These are phyloP conservation scores for Saturnispora silvae DNA, from an alignment of 805 yeast species.

Conservation along the genomic window DNA sequence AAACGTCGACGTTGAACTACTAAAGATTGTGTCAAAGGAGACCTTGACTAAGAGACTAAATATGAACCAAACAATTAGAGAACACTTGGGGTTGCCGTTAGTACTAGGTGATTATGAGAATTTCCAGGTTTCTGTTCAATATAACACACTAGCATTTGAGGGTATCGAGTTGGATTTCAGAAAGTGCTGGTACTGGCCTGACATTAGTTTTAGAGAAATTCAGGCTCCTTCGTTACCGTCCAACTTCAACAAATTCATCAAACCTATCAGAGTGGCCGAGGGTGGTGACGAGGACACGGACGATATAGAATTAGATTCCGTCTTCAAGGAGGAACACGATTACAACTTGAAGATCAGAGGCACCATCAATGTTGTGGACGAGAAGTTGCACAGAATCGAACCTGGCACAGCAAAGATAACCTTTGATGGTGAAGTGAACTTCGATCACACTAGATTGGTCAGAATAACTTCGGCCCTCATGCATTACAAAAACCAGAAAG, in stretches of 20 bases:
- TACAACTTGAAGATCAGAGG: slow-evolving; percentile 25
- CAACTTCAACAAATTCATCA: slow-evolving; percentile 22
- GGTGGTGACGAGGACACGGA: slow-evolving; percentile 16
- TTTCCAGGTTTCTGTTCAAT: slow-evolving; percentile 24
- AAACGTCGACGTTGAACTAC: slow-evolving; percentile 21
- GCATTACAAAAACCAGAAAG: slow-evolving; percentile 18
- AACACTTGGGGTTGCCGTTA: slow-evolving; percentile 25
- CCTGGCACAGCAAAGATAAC: slow-evolving; percentile 23
- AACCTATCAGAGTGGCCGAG: slow-evolving; percentile 22
- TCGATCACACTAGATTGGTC: slow-evolving; percentile 28
- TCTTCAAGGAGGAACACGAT: slow-evolving; percentile 20
- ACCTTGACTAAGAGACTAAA: slow-evolving; percentile 22
- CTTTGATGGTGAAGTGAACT: slow-evolving; percentile 26
- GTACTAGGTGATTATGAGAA: slow-evolving; percentile 20
- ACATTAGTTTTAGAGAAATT: slow-evolving; percentile 18
- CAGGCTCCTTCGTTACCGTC: slow-evolving; percentile 17
- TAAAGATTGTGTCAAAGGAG: slow-evolving; percentile 18
- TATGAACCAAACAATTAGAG: slow-evolving; percentile 22
- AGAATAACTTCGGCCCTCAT: slow-evolving; percentile 21
- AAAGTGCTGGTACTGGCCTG: slow-evolving; percentile 20
- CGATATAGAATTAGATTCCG: slow-evolving; percentile 13
- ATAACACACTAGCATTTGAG: slow-evolving; percentile 21
- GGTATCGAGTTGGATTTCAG: slow-evolving; percentile 26
- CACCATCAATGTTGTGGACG: slow-evolving; percentile 18
- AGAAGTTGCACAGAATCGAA: slow-evolving; percentile 15